Evolutionary conservation across 208 protist species (phyloP).

Genomic region (Leishmania lainsoni): DNA sequence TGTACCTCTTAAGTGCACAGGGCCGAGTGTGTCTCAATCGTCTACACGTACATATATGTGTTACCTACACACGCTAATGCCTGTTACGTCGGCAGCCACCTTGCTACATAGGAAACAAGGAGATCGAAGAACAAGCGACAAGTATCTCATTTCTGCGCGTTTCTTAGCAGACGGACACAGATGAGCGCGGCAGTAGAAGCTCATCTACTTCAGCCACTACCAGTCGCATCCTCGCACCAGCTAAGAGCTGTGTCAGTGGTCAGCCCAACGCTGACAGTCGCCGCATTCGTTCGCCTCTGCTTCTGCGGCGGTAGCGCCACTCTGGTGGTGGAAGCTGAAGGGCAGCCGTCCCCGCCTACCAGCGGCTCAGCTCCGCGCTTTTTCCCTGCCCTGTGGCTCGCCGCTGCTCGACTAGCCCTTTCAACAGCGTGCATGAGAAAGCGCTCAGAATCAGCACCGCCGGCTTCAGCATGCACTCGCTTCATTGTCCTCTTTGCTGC

Average conservation of each 20-base stretch:
- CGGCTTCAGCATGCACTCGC: neutral
- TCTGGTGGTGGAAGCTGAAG: neutral
- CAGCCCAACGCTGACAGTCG: neutral
- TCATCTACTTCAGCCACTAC: neutral
- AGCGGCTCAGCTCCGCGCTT: neutral
- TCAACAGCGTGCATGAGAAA: slow-evolving; percentile 2
- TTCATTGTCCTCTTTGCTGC: neutral
- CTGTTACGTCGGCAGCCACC: neutral
- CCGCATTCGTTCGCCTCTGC: neutral
- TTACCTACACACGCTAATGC: neutral
- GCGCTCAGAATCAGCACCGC: neutral
- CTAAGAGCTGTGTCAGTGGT: slow-evolving; percentile 5
- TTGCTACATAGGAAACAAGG: neutral
- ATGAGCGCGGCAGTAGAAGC: neutral
- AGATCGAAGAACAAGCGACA: neutral
- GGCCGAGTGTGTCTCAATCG: neutral
- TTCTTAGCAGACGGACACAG: neutral
- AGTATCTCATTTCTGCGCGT: neutral
- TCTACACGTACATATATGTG: neutral
- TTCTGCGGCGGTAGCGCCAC: neutral
- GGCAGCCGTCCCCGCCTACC: neutral
- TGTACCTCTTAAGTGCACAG: neutral
- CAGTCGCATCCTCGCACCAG: slow-evolving; percentile 28
- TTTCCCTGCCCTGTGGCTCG: neutral
- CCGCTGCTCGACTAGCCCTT: neutral